These are phyloP conservation scores for Penicillium rolfsii DNA, from an alignment of 2,329 filamentous ascomycete genomes.

Conservation along the genomic window DNA sequence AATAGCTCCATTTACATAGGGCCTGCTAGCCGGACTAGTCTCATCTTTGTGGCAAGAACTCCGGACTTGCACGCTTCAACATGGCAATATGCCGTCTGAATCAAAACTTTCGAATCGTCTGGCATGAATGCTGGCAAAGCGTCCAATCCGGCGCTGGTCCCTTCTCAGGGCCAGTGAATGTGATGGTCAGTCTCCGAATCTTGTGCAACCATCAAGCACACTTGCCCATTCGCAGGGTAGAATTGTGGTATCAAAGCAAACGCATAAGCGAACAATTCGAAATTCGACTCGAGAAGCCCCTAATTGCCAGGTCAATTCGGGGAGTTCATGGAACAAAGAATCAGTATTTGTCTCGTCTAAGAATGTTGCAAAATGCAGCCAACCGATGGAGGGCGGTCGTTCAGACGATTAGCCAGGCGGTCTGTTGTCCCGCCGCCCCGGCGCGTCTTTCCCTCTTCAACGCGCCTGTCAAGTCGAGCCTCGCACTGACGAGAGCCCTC, in stretches of 20 bases:
- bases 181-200: slow-evolving; percentile 4
- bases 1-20: background rate
- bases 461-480: slow-evolving; percentile 19
- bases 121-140: background rate
- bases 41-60: background rate
- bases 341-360: background rate
- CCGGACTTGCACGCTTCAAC: slow-evolving; percentile 12
- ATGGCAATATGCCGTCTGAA: background rate
- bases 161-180: slow-evolving; percentile 1
- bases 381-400: background rate
- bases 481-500: slow-evolving; percentile 9
- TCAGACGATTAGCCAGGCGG: slow-evolving; percentile 18
- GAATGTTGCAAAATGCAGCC: slow-evolving; percentile 12
- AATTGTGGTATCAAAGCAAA: background rate
- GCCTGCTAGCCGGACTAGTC: background rate
- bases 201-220: slow-evolving; percentile 11
- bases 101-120: background rate
- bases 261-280: background rate
- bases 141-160: background rate
- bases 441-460: slow-evolving; percentile 25
- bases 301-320: background rate
- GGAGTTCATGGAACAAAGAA: background rate
- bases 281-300: background rate
- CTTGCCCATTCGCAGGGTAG: background rate
- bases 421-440: slow-evolving; percentile 20